These are phyloP conservation scores for Neofusicoccum cordaticola DNA, from an alignment of 2,329 filamentous ascomycete species.

Conservation along the genomic window DNA sequence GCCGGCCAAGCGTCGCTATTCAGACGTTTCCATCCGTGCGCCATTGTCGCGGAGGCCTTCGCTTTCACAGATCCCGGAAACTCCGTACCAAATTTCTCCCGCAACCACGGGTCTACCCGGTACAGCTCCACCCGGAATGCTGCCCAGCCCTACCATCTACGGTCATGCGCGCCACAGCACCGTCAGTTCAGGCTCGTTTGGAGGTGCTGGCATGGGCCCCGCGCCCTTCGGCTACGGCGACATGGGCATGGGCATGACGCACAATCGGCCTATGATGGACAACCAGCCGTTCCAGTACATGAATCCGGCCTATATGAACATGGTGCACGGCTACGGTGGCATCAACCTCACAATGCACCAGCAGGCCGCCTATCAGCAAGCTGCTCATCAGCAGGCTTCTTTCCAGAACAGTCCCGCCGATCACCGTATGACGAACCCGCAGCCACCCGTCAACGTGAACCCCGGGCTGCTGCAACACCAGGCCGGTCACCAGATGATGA, in stretches of 20 bases:
- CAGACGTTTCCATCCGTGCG: not conserved
- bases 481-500: no score
- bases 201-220: not conserved
- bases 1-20: not conserved
- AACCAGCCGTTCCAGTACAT: not conserved
- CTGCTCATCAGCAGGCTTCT: not conserved
- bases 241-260: not conserved
- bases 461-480: not conserved
- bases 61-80: not conserved
- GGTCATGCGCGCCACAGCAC: not conserved
- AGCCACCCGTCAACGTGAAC: not conserved
- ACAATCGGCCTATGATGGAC: not conserved
- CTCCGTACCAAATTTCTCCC: not conserved
- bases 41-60: not conserved
- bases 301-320: not conserved
- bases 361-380: not conserved
- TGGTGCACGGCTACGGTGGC: not conserved
- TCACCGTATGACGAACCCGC: no score
- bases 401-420: no score
- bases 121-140: not conserved
- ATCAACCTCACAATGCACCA: not conserved
- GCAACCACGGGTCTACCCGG: no score
- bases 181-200: not conserved
- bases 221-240: not conserved
- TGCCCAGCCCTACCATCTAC: not conserved